phyloP scores from a whole-genome alignment of 371 early-diverging fungal species.

The Zopfochytrium polystomum region DNA sequence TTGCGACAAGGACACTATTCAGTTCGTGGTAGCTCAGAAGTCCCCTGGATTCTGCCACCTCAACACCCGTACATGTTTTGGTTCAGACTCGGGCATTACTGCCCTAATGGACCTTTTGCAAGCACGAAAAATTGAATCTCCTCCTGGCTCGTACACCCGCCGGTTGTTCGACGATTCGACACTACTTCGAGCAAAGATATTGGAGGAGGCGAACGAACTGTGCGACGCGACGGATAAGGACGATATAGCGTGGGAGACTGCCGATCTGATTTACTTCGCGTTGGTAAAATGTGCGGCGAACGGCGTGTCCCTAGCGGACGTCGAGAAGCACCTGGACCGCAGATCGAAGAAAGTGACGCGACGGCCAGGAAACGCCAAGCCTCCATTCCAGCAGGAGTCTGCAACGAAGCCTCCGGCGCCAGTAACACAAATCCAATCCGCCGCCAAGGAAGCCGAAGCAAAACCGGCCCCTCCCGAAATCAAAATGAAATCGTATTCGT shows the following conservation, averaged over 20 bases:
- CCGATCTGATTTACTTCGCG: constrained; percentile 94
- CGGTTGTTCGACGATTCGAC: constrained; percentile 80
- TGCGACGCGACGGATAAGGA: constrained; percentile 72
- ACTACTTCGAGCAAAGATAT: constrained; percentile 84
- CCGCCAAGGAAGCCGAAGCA: not conserved
- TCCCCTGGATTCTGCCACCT: constrained; percentile 95
- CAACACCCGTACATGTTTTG: constrained; percentile 90
- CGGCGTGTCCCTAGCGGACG: constrained; percentile 80
- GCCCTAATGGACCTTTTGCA: constrained; percentile 66
- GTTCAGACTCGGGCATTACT: constrained; percentile 69
- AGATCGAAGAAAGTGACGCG: constrained; percentile 83
- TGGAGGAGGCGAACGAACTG: constrained; percentile 94
- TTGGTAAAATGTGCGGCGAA: constrained; percentile 78
- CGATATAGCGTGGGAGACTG: constrained; percentile 93
- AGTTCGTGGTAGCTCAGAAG: constrained; percentile 82
- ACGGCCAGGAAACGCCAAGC: constrained; percentile 92
- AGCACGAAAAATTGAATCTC: constrained; percentile 64
- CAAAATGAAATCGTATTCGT: constrained; percentile 33
- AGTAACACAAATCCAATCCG: constrained; percentile 26
- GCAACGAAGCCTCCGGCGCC: constrained; percentile 30
- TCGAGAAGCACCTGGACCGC: constrained; percentile 81
- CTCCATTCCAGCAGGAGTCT: constrained; percentile 46
- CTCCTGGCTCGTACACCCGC: constrained; percentile 86
- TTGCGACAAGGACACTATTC: constrained; percentile 88
- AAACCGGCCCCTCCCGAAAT: constrained; percentile 19